A percentile compares a stretch with the other conserved stretches of the same genome.
Evolutionary conservation across 306 rosid genomes (phyloP).

Genomic region (Sesbania bispinosa): DNA sequence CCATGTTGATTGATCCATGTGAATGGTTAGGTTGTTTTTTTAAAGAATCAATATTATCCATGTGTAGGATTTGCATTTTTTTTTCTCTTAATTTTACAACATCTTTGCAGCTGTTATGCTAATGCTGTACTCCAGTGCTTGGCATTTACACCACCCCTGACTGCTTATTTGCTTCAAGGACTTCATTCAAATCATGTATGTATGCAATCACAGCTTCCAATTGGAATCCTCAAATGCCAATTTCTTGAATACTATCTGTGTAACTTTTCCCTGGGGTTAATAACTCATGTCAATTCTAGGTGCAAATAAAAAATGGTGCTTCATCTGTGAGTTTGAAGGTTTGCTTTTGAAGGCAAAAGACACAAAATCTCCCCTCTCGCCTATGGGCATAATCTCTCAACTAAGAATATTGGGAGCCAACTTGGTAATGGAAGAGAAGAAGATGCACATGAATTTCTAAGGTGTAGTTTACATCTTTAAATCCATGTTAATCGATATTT

Average conservation of each 20-base stretch:
- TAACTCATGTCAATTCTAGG: constrained; percentile 44
- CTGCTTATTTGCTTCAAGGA: constrained; percentile 83
- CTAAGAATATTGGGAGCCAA: constrained; percentile 65
- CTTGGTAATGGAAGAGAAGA: constrained; percentile 88
- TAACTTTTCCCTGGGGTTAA: not conserved
- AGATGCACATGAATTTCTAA: constrained; percentile 92
- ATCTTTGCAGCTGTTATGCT: constrained; percentile 76
- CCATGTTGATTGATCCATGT: not conserved
- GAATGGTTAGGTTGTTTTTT: not conserved
- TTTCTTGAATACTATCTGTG: not conserved
- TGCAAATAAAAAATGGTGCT: constrained; percentile 65
- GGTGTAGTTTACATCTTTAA: constrained; percentile 41
- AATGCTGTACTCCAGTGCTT: constrained; percentile 91
- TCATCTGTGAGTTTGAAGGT: constrained; percentile 72
- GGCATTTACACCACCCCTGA: constrained; percentile 80
- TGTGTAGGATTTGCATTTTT: not conserved
- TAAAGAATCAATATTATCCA: not conserved
- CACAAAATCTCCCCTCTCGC: constrained; percentile 64
- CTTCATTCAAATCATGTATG: constrained; percentile 85
- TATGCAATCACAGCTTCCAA: constrained; percentile 9
- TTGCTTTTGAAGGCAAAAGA: constrained; percentile 68
- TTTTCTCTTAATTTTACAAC: not conserved
- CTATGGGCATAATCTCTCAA: constrained; percentile 64
- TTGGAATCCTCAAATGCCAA: not conserved
- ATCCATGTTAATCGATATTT: not conserved